Evolutionary conservation across 176 grass and related monocot genomes (phyloP), one percentile per base, ranked within the genome.

Genomic region (Phoenix roebelenii): DNA sequence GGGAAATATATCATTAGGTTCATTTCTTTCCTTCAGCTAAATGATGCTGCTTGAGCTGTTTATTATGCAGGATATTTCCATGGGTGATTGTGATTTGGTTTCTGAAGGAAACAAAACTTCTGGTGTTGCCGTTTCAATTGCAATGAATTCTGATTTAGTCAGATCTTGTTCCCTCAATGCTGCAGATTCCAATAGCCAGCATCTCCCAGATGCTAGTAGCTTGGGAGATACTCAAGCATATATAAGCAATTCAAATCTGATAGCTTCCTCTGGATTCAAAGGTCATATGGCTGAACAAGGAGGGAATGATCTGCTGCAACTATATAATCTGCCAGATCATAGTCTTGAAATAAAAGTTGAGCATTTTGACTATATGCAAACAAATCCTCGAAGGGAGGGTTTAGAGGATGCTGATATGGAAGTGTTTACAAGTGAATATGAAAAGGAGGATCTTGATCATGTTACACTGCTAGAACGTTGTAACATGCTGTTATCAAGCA

Each of bases 401-500:
- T 55, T 49, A 26, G 35, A 44, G 60, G 6, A 18, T 23, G 23
- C 29, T 54, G 15, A n/a, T 53, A 24, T 44, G 32, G 72, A 72
- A 25, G 16, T 22, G 49, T 67, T 62, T n/a, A 24, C 52, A 20
- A 24, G 52, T 22, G 52, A 28, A 44, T 17, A 22, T 58, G 72
- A 59, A 39, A 60, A 24, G 5, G 72, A 84, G 29, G 71, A 70
- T 17, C 72, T 83, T 23, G 76, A 83, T 63, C 59, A 89, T 63
- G 52, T 89, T 48, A 50, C 77, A 23, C 28, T 89, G 48, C 56
- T 77, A 62, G 73, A 80, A 62, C 76, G 76, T 7, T 74, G 51
- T 49, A 66, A 1, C 58, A 80, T 80, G 23, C 60, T 83, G 26
- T 17, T 70, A 23, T 67, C 72, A 29, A 58, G 68, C 25, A 73